Evolutionary conservation across 306 rosid genomes (phyloP).

Genomic region (Vigna angularis): DNA sequence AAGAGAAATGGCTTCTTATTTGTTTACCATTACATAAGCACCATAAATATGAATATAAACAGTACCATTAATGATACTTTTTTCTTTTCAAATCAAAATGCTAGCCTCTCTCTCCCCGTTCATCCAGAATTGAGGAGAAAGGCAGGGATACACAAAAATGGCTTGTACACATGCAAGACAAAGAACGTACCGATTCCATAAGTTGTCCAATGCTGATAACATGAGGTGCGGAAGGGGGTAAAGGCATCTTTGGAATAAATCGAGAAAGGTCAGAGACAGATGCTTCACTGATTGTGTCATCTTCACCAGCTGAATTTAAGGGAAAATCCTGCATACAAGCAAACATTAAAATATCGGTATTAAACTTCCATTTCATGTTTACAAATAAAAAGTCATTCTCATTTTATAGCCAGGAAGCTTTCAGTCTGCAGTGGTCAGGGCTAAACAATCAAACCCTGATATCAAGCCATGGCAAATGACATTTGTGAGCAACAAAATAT

Average conservation of each 20-base stretch:
- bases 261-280: constrained; percentile 77
- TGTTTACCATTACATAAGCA: no score
- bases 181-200: constrained; percentile 76
- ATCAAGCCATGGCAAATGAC: neutral
- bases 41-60: neutral
- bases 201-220: constrained; percentile 95
- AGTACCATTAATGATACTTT: neutral
- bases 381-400: neutral
- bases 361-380: neutral
- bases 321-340: constrained; percentile 69
- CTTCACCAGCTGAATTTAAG: constrained; percentile 65
- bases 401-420: neutral
- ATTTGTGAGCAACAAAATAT: neutral
- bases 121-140: neutral
- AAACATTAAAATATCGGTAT: constrained; percentile 1
- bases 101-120: neutral
- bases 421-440: neutral
- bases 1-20: neutral
- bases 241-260: constrained; percentile 71
- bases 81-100: neutral
- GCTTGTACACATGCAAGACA: constrained; percentile 4
- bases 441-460: neutral
- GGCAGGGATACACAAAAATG: neutral
- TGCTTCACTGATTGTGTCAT: constrained; percentile 83
- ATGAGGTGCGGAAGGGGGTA: constrained; percentile 64